Percentiles rank a stretch among this genome's conserved stretches.
Evolutionary conservation across 352 stramenopile species (phyloP).

Genomic region (Phytophthora multivora): DNA sequence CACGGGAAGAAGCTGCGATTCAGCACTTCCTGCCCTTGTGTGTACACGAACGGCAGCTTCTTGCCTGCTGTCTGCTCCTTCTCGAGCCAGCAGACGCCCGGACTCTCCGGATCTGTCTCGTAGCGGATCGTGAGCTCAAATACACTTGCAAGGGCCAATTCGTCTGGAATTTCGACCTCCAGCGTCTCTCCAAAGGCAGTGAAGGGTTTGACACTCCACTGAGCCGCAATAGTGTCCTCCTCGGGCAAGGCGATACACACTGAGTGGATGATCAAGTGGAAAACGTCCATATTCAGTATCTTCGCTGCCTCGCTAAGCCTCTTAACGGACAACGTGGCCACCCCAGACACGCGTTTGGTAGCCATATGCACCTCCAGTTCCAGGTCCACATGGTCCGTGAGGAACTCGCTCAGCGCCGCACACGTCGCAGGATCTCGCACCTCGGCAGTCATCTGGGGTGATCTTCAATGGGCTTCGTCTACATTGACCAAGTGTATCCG

Average conservation of each 20-base stretch:
- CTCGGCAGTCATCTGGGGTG: not conserved
- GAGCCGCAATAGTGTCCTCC: slow-evolving; percentile 17
- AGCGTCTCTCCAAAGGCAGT: slow-evolving; percentile 68
- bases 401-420: slow-evolving; percentile 50
- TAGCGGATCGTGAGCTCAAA: slow-evolving; percentile 62
- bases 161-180: slow-evolving; percentile 49
- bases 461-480: slow-evolving; percentile 22
- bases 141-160: slow-evolving; percentile 11
- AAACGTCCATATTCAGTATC: slow-evolving; percentile 58
- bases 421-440: slow-evolving; percentile 68
- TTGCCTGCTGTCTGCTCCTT: slow-evolving; percentile 86
- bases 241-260: slow-evolving; percentile 35
- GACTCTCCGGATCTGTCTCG: slow-evolving; percentile 63
- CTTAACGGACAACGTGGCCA: slow-evolving; percentile 46
- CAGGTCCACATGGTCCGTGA: slow-evolving; percentile 57
- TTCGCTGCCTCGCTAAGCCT: slow-evolving; percentile 19
- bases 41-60: slow-evolving; percentile 81
- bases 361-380: slow-evolving; percentile 55
- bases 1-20: slow-evolving; percentile 87
- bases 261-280: slow-evolving; percentile 58
- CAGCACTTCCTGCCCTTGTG: slow-evolving; percentile 86
- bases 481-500: slow-evolving; percentile 1
- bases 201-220: slow-evolving; percentile 62
- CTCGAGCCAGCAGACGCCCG: slow-evolving; percentile 83
- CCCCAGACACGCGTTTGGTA: slow-evolving; percentile 26